phyloP scores from a whole-genome alignment of 2,329 filamentous ascomycete species.

The Epichloe hybrida region DNA sequence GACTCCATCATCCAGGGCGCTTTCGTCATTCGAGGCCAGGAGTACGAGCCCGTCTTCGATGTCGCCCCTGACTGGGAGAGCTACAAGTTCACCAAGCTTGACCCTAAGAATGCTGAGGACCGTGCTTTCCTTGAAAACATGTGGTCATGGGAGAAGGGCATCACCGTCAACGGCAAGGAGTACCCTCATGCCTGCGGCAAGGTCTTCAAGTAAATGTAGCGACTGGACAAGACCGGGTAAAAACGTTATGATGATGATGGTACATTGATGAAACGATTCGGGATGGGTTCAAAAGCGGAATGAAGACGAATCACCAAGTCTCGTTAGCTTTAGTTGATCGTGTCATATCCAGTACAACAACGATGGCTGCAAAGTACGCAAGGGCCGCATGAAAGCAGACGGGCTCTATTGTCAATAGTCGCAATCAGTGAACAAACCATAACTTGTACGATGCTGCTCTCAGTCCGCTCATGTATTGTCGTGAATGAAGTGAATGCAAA shows the following conservation, averaged over 20 bases:
- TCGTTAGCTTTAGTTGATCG: not conserved
- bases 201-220: conserved; percentile 80
- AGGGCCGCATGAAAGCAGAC: not conserved
- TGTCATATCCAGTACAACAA: not conserved
- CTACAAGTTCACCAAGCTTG: conserved; percentile 94
- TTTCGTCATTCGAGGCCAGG: conserved; percentile 88
- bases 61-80: conserved; percentile 96
- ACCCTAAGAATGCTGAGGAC: conserved; percentile 75
- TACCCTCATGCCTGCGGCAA: conserved; percentile 85
- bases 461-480: no score
- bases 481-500: no score
- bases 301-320: conserved; percentile 9
- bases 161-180: conserved; percentile 71
- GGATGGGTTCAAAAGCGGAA: conserved; percentile 9
- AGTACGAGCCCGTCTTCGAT: conserved; percentile 75
- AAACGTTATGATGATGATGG: conserved; percentile 16
- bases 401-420: not conserved
- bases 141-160: conserved; percentile 87
- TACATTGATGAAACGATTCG: conserved; percentile 16
- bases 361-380: not conserved
- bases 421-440: no score
- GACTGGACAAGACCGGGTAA: not conserved
- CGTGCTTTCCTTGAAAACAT: conserved; percentile 70
- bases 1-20: conserved; percentile 85
- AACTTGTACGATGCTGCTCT: no score